phyloP scores from a whole-genome alignment of 179 eudicot genomes.

The Dionaea muscipula region DNA sequence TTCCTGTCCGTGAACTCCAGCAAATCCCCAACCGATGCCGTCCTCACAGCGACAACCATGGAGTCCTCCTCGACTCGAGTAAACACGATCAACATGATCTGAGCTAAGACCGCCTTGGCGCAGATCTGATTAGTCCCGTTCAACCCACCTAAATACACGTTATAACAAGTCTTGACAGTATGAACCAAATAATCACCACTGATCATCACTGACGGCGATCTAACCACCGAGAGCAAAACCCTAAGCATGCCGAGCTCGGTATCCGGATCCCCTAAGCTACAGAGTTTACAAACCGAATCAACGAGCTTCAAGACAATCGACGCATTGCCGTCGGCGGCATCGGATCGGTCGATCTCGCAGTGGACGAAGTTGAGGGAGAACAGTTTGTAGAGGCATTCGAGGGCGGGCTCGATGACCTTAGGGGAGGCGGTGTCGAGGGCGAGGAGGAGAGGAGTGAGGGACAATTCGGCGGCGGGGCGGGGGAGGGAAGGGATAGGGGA shows the following conservation, averaged over 20 bases:
- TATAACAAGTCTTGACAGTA: conserved; percentile 71
- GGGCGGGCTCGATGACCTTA: conserved; percentile 65
- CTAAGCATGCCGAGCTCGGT: conserved; percentile 53
- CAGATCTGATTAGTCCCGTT: conserved; percentile 95
- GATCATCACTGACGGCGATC: conserved; percentile 44
- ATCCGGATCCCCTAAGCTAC: conserved; percentile 43
- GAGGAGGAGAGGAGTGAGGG: conserved; percentile 50
- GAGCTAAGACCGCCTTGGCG: conserved; percentile 83
- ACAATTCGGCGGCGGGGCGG: conserved; percentile 32
- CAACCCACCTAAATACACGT: conserved; percentile 66
- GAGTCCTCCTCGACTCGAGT: conserved; percentile 57
- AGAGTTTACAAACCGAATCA: conserved; percentile 52
- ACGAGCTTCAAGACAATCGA: conserved; percentile 30
- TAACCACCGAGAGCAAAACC: conserved; percentile 56
- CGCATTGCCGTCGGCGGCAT: neutral
- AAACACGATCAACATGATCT: conserved; percentile 70
- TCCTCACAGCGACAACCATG: conserved; percentile 26
- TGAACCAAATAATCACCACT: conserved; percentile 60
- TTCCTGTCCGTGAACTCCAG: conserved; percentile 81
- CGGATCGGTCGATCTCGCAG: conserved; percentile 33
- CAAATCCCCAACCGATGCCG: conserved; percentile 53
- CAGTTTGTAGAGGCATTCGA: conserved; percentile 48
- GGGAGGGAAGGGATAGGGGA: conserved; percentile 32
- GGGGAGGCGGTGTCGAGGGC: conserved; percentile 59
- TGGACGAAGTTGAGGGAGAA: conserved; percentile 44